Evolutionary conservation across 257 asterid genomes (phyloP).

Genomic region (Solanum paucissectum): DNA sequence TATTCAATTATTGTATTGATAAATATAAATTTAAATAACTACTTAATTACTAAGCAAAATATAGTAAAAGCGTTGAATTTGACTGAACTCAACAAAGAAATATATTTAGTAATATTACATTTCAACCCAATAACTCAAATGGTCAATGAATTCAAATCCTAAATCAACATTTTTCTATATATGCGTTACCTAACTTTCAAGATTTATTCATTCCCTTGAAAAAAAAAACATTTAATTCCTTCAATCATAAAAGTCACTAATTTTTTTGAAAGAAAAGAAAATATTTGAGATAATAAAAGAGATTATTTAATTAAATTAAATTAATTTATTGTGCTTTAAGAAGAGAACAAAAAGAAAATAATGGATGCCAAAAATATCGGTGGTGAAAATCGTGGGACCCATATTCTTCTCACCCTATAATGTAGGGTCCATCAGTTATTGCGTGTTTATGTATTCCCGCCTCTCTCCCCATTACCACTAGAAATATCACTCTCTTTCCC

Average conservation of each 20-base stretch:
- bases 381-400: not conserved
- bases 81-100: not conserved
- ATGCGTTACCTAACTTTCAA: not conserved
- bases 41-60: not conserved
- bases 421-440: not conserved
- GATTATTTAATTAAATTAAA: not conserved
- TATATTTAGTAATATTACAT: not conserved
- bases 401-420: not conserved
- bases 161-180: not conserved
- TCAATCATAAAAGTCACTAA: not conserved
- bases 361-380: not conserved
- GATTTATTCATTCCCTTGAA: not conserved
- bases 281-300: not conserved
- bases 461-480: not conserved
- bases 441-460: conserved; percentile 1
- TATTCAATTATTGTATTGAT: not conserved
- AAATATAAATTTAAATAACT: not conserved
- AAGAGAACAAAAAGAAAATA: not conserved
- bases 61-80: not conserved
- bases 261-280: not conserved
- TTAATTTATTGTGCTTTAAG: not conserved
- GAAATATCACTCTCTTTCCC: not conserved
- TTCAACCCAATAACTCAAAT: not conserved
- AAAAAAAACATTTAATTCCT: not conserved
- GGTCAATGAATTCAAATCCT: not conserved